These are phyloP conservation scores for Umbellularia californica DNA, from an alignment of 164 flowering plant species.

Conservation along the genomic window DNA sequence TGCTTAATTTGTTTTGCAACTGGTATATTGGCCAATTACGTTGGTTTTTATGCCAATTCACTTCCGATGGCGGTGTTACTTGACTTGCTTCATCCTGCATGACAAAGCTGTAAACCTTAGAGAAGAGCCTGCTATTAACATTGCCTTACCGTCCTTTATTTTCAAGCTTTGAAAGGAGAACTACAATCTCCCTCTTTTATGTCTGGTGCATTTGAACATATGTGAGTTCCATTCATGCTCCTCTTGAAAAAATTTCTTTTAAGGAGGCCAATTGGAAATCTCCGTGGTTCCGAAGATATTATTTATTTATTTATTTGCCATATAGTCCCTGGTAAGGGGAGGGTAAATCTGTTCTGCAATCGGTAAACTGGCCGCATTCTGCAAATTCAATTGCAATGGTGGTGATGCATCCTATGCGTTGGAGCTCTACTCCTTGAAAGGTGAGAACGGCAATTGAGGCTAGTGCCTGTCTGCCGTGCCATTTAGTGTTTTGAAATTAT, in stretches of 20 bases:
- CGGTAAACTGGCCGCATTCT: constrained; percentile 61
- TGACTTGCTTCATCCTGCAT: constrained; percentile 32
- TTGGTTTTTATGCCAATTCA: constrained; percentile 14
- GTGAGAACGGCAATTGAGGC: constrained; percentile 99
- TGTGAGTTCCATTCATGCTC: constrained; percentile 41
- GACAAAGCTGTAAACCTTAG: constrained; percentile 39
- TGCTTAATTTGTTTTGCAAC: constrained; percentile 15
- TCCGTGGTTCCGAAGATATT: constrained; percentile 57
- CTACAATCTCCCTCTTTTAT: constrained; percentile 19
- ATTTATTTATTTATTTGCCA: constrained; percentile 47
- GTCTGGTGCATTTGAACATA: constrained; percentile 50
- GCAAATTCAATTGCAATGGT: constrained; percentile 63
- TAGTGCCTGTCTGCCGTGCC: constrained; percentile 95
- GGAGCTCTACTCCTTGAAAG: constrained; percentile 74
- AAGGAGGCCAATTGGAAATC: constrained; percentile 52
- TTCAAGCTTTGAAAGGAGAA: constrained; percentile 52
- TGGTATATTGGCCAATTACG: constrained; percentile 12
- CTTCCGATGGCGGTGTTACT: constrained; percentile 24
- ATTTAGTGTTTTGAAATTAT: constrained; percentile 20
- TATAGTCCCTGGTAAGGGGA: constrained; percentile 52
- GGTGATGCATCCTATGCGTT: constrained; percentile 71
- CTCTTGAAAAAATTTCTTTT: constrained; percentile 43
- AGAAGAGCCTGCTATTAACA: constrained; percentile 35
- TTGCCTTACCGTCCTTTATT: constrained; percentile 33
- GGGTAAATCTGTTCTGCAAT: constrained; percentile 53